phyloP scores from a whole-genome alignment of 352 stramenopile species.

The Elongisporangium anandrum region DNA sequence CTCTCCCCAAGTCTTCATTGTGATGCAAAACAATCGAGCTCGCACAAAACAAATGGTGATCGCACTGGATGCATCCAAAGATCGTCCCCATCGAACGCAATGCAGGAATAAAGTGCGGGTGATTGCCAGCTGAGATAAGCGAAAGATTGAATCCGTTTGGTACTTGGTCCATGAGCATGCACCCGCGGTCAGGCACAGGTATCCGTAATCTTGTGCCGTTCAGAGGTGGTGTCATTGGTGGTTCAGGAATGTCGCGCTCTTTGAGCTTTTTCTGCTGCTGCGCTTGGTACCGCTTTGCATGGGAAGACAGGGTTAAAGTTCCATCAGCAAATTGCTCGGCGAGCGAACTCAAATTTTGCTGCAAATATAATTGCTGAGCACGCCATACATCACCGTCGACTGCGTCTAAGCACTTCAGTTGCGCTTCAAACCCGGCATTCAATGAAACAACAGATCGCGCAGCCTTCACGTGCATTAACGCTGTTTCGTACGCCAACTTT shows the following conservation, averaged over 20 bases:
- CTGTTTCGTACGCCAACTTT: slow-evolving; percentile 42
- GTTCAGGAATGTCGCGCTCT: neutral
- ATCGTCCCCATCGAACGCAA: slow-evolving; percentile 68
- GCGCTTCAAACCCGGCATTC: slow-evolving; percentile 83
- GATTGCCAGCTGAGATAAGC: slow-evolving; percentile 11
- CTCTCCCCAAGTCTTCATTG: neutral
- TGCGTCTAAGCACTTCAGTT: slow-evolving; percentile 73
- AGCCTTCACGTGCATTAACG: slow-evolving; percentile 42
- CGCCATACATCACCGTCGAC: slow-evolving; percentile 63
- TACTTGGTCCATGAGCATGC: slow-evolving; percentile 53
- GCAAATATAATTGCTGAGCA: slow-evolving; percentile 75
- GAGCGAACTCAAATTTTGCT: slow-evolving; percentile 27
- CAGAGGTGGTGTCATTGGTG: neutral
- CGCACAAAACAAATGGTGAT: slow-evolving; percentile 56
- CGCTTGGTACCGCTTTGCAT: slow-evolving; percentile 19
- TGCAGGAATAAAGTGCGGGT: slow-evolving; percentile 52
- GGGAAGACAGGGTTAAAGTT: slow-evolving; percentile 10
- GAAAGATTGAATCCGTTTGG: slow-evolving; percentile 58
- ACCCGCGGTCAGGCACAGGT: slow-evolving; percentile 38
- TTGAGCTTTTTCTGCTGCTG: slow-evolving; percentile 11
- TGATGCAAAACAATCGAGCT: slow-evolving; percentile 44
- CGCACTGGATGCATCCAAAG: slow-evolving; percentile 58
- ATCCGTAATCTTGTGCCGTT: slow-evolving; percentile 28
- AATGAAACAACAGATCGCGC: slow-evolving; percentile 63
- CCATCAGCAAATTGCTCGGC: slow-evolving; percentile 30